Base-by-base conservation (phyloP, 139 green algal genomes). In the Chlamydomonas sp. region DNA sequence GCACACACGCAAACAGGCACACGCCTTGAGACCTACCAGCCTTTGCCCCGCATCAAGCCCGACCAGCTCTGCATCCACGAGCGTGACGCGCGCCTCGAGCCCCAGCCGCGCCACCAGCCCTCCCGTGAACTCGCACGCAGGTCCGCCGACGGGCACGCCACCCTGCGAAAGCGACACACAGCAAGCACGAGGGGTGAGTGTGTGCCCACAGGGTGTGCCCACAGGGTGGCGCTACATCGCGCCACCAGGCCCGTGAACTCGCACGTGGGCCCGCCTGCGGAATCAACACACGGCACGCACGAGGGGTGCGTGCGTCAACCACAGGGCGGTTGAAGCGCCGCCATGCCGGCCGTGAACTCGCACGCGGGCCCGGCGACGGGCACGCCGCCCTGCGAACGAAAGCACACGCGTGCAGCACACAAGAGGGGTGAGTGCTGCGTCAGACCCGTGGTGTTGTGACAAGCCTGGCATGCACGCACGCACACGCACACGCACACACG, bases 21-120 rank as follows among this genome's bases (percentile, higher is more conserved):
- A n/a, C n/a, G n/a, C n/a, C n/a, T 43, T 70, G 5, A 90, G 83
- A 35, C 71, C 60, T 0, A 88, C 31, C 1, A 81, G 2, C 22
- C 75, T 71, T 35, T 72, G 26, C 39, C 73, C 31, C 0, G 68
- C 38, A 43, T 90, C 80, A 20, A 91, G 35, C 26, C 73, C 76
- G 1, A 81, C 65, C 62, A 91, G 72, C 73, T 85, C 80, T 3
- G 64, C 81, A 70, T 87, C 77, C 26, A 91, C 31, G 30, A 84
- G 29, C 0, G 65, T 77, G 28, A 89, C 80, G 1, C 65, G 67
- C n/a, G 76, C 83, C 22, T 85, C 70, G 62, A 89, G 50, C 30
- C 80, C 81, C 62, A 82, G 58, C 49, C 63, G 57, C 13, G 70
- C 69, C 30, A 83, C 71, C 13, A 79, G 43, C 29, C 38, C 28